Base-by-base conservation (phyloP, 345 rosid species). In the Aquilaria sinensis region DNA sequence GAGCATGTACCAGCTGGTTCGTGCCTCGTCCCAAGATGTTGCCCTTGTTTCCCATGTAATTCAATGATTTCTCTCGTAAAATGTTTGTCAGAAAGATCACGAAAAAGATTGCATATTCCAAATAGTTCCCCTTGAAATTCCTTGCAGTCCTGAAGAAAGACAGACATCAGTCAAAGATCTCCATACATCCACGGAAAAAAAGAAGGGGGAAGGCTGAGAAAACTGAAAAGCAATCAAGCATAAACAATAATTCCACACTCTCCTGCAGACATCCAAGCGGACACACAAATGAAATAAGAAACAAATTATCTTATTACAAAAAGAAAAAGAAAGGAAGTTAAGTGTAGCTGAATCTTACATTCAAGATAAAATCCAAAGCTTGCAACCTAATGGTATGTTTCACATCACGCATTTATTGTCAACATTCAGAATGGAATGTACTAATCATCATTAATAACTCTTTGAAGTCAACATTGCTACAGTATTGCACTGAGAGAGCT, bases 61-160 rank as follows among this genome's bases (percentile, higher is more conserved):
- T 89, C 88, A 12, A 94, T 77, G 62, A 94, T 81, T 69, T 88
- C 89, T 60, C 97, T 88, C 45, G 96, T 88, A 73, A 94, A 90
- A 67, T 85, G 90, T 63, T 88, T 85, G 68, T 88, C 91, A 29
- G 97, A 94, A 61, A 94, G 85, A 78, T 94, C 91, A 4, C 88
- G 90, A 58, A 94, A 94, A 59, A 94, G 78, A 75, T 94, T 94
- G 67, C 92, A 85, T 60, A 94, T 86, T 59, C 99, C 99, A 23
- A 94, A 94, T 47, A 94, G 86, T 81, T 90, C 97, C 1, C 98
- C 96, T 75, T 88, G 91, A 68, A 85, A 90, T 69, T 88, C 86
- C 73, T 88, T 94, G 75, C 92, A 90, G 72, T 94, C 97, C 97
- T 94, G 83, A 51, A 69, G 62, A 12, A 60, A 66, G 67, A 67